These are phyloP conservation scores for Corynascus novoguineensis DNA, from an alignment of 495 filamentous ascomycete species.

Conservation along the genomic window DNA sequence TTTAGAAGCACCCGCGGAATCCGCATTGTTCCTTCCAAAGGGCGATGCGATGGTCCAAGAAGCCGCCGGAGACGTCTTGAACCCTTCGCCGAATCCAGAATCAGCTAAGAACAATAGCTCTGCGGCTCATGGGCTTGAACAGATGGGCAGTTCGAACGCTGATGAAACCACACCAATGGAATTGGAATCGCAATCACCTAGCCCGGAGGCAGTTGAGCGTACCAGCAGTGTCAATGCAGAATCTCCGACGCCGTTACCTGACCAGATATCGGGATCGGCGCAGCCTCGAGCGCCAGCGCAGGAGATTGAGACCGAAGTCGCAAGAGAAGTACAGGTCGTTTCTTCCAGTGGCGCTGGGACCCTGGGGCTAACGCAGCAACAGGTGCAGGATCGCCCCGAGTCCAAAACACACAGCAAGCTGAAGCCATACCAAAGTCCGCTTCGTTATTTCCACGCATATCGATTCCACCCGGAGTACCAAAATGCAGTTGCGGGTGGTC, in stretches of 20 bases:
- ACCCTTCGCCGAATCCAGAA: neutral
- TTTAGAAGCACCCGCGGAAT: neutral
- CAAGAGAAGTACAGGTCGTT: constrained; percentile 36
- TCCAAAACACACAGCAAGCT: constrained; percentile 36
- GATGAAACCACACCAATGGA: constrained; percentile 29
- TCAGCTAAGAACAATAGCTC: neutral
- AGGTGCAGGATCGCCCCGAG: constrained; percentile 9
- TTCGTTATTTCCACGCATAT: constrained; percentile 78
- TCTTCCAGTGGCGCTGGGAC: constrained; percentile 8
- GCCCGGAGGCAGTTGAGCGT: constrained; percentile 4
- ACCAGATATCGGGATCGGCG: constrained; percentile 27
- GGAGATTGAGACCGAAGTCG: constrained; percentile 23
- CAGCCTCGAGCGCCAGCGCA: constrained; percentile 25
- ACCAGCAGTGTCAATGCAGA: neutral
- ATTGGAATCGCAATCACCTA: constrained; percentile 23
- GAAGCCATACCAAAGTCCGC: constrained; percentile 73
- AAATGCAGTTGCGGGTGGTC: constrained; percentile 63
- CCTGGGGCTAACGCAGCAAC: constrained; percentile 16
- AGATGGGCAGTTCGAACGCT: neutral
- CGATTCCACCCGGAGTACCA: constrained; percentile 77
- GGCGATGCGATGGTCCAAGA: neutral
- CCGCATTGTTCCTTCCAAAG: neutral
- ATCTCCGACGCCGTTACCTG: constrained; percentile 5
- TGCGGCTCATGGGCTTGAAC: neutral
- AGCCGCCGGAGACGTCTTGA: no score